Conservation (phyloP, 768 basidiomycete species). For the Lactarius pseudohatsudake region DNA sequence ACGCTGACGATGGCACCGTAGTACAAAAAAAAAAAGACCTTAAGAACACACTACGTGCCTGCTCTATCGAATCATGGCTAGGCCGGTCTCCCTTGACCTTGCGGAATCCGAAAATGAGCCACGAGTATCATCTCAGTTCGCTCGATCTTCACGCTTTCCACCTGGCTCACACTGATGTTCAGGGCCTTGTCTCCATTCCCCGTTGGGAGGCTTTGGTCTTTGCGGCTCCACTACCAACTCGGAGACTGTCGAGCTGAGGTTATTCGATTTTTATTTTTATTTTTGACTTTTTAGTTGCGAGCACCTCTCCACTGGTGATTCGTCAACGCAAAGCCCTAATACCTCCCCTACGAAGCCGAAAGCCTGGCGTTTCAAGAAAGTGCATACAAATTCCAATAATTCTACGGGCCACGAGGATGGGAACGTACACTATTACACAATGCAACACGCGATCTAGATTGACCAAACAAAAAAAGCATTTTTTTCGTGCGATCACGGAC, state of each 20-base stretch:
- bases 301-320: constrained; percentile 10
- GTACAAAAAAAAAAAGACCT: background rate
- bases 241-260: background rate
- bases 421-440: background rate
- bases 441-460: constrained; percentile 22
- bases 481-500: constrained; percentile 26
- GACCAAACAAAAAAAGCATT: constrained; percentile 6
- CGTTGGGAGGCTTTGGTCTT: constrained; percentile 1
- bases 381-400: background rate
- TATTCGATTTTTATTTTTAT: background rate
- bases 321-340: background rate
- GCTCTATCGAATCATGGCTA: background rate
- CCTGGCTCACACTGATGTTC: background rate
- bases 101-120: background rate
- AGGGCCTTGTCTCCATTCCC: background rate
- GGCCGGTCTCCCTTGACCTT: background rate
- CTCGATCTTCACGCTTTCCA: background rate
- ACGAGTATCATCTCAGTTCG: constrained; percentile 20
- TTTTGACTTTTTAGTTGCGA: background rate
- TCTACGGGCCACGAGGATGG: background rate
- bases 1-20: background rate
- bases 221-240: background rate
- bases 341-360: constrained; percentile 8
- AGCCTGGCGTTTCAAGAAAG: background rate
- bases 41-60: background rate